Base-by-base conservation (phyloP, 768 basidiomycete genomes). In the Trichaptum fuscoviolaceum region DNA sequence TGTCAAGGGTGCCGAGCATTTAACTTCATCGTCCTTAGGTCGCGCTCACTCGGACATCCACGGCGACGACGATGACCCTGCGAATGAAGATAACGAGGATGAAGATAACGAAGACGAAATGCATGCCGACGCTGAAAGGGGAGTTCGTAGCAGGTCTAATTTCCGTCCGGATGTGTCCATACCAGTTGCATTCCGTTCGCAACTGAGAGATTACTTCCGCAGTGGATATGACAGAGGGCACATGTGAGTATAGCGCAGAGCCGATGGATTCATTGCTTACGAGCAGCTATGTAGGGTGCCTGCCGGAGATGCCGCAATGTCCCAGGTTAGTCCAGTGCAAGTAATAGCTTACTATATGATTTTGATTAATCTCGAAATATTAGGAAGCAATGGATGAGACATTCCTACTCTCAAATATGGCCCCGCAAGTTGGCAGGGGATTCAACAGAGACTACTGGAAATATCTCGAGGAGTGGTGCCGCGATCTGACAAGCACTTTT, bases 401-500 rank as follows among this genome's bases (percentile, higher is more conserved):
- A 0, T 99, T 99, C 77, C 79, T 93, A 36, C 78, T 99, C 59
- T 89, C 93, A 0, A 99, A 99, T 73, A 97, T 99, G 64, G 96
- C 97, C 5, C 97, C 97, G 58, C 97, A 99, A 83, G 95, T 99
- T 26, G 97, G 97, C 1, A 92, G 86, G 57, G 97, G 96, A 0
- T 99, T 99, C 82, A 99, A 99, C 74, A 83, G 97, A 65, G 95
- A 99, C 74, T 95, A 98, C 74, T 99, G 96, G 96, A 96, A 95
- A 12, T 96, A 95, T 75, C 77, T 96, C 17, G 94, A 97, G 77
- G 90, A 97, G 70, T 99, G 96, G 90, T 98, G 96, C 76, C 84
- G 97, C 57, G 84, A 88, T 10, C 83, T 99, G 62, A 98, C 96
- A 0, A 83, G 80, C 23, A 84, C 82, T 34, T 99, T 97, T 75